Conservation (phyloP, 257 asterid genomes). For the Rhazya stricta region DNA sequence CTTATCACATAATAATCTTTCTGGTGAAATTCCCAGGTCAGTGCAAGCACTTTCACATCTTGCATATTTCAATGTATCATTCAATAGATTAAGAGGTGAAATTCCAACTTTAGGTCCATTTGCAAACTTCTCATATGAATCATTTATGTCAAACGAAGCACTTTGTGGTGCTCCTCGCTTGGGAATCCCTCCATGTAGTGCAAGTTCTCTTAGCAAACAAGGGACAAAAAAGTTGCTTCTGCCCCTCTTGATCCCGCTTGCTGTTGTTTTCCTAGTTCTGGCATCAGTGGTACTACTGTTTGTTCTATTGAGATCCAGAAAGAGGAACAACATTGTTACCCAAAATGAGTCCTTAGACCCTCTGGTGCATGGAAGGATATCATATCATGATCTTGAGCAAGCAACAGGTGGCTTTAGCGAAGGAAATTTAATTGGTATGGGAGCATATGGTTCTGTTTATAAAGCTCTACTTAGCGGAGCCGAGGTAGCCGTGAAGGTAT, state of each 20-base stretch:
- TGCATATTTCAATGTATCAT: conserved; percentile 10
- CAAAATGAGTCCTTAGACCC: neutral
- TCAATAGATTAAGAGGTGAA: conserved; percentile 16
- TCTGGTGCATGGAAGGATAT: conserved; percentile 10
- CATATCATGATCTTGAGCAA: conserved; percentile 19
- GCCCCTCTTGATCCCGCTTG: conserved; percentile 10
- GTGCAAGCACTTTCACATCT: conserved; percentile 16
- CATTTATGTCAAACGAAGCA: conserved; percentile 13
- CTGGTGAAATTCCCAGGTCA: conserved; percentile 19
- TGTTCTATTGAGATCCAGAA: conserved; percentile 2
- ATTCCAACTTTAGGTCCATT: conserved; percentile 18
- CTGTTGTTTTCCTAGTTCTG: conserved; percentile 6
- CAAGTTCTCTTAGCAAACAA: neutral
- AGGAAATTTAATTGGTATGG: conserved; percentile 19
- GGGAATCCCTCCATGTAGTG: neutral
- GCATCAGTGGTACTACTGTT: conserved; percentile 9
- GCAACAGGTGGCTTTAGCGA: conserved; percentile 16
- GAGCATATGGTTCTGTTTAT: conserved; percentile 21
- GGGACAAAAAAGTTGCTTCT: conserved; percentile 4
- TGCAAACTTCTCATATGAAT: conserved; percentile 13
- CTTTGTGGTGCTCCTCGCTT: conserved; percentile 10
- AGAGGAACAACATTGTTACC: neutral
- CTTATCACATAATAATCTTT: conserved; percentile 11
- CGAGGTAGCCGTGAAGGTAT: conserved; percentile 22
- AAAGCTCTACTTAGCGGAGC: conserved; percentile 6